These are phyloP conservation scores for Aspergillus carlsbadensis DNA, from an alignment of 495 filamentous ascomycete species.

Conservation along the genomic window DNA sequence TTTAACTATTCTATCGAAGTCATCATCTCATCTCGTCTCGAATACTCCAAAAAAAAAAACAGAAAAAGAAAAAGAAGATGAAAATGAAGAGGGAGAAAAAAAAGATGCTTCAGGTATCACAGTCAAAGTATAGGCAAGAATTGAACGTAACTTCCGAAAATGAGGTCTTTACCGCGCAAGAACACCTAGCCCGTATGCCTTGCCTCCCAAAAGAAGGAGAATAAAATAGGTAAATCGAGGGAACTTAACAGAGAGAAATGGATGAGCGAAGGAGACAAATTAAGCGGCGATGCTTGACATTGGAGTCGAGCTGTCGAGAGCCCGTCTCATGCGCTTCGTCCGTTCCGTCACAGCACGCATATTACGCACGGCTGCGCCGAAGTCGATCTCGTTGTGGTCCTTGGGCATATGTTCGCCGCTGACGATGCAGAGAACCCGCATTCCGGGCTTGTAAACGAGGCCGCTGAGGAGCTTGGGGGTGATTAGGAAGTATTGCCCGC, in stretches of 20 bases:
- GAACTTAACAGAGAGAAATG: not conserved
- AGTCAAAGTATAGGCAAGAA: constrained; percentile 2
- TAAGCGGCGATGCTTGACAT: constrained; percentile 29
- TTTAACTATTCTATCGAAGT: no score
- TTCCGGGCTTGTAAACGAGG: constrained; percentile 80
- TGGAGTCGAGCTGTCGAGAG: constrained; percentile 7
- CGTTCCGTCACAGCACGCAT: constrained; percentile 29
- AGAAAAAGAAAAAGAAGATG: not conserved
- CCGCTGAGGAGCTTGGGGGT: constrained; percentile 93
- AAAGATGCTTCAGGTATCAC: constrained; percentile 1
- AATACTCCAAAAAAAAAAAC: not conserved
- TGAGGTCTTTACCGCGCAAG: not conserved
- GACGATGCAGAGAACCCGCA: constrained; percentile 92
- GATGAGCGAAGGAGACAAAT: constrained; percentile 8
- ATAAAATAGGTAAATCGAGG: not conserved
- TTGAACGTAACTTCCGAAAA: not conserved
- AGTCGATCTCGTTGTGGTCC: constrained; percentile 37
- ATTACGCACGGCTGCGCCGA: constrained; percentile 29
- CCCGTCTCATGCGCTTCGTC: constrained; percentile 21
- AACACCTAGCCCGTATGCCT: not conserved
- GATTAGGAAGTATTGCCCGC: constrained; percentile 86
- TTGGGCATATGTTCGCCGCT: constrained; percentile 87
- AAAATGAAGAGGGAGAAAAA: not conserved
- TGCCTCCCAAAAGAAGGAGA: not conserved
- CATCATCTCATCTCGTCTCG: not conserved